phyloP scores from a whole-genome alignment of 306 rosid genomes.

The Castanopsis chinensis region DNA sequence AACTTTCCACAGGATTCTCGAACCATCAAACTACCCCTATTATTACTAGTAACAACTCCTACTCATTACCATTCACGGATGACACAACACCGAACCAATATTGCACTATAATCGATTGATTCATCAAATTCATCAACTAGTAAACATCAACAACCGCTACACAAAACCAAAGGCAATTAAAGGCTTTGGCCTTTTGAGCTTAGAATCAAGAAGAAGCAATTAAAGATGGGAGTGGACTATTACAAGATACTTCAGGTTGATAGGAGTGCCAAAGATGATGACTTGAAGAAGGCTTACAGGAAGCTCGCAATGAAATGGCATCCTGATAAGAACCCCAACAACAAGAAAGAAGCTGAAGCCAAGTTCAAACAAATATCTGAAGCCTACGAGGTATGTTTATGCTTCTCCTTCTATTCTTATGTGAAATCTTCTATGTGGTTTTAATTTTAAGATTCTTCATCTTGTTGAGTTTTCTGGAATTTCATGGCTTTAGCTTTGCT shows the following conservation, averaged over 20 bases:
- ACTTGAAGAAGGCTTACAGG: conserved; percentile 66
- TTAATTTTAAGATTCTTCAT: neutral
- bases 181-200: neutral
- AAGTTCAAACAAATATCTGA: conserved; percentile 69
- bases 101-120: neutral
- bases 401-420: neutral
- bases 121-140: neutral
- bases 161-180: neutral
- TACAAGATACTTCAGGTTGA: conserved; percentile 68
- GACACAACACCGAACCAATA: neutral
- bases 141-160: neutral
- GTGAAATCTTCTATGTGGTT: no score
- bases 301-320: conserved; percentile 84
- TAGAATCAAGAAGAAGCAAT: neutral
- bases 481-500: neutral
- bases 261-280: conserved; percentile 59
- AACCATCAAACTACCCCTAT: neutral
- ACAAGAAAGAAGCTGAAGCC: conserved; percentile 69
- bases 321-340: conserved; percentile 68
- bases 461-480: neutral
- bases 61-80: neutral
- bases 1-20: conserved; percentile 37
- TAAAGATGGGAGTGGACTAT: conserved; percentile 60
- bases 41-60: neutral
- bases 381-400: conserved; percentile 51